Conservation (phyloP, 768 basidiomycete genomes). For the Hypholoma fasciculare region DNA sequence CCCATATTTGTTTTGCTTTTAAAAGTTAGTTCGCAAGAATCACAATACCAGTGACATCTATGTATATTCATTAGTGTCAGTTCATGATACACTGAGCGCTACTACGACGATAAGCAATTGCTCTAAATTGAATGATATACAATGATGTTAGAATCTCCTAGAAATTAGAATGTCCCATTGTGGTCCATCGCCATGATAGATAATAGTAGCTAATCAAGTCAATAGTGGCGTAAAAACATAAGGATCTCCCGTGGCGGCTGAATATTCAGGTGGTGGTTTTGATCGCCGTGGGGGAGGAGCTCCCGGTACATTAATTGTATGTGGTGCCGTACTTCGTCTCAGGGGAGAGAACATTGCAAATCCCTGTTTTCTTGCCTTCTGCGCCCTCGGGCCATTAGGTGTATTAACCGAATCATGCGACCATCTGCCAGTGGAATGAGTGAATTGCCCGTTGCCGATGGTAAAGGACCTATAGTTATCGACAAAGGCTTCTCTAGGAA, state of each 20-base stretch:
- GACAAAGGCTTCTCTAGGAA: not conserved
- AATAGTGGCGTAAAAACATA: not conserved
- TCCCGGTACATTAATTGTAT: not conserved
- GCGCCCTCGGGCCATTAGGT: too few relatives aligned
- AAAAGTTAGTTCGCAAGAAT: not conserved
- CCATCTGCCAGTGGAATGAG: too few relatives aligned
- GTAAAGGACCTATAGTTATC: too few relatives aligned
- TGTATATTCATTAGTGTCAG: not conserved
- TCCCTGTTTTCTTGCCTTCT: not conserved
- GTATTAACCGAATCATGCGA: too few relatives aligned
- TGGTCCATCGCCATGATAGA: not conserved
- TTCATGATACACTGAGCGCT: not conserved
- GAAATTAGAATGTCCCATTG: not conserved
- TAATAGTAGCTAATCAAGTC: not conserved
- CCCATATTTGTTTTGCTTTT: not conserved
- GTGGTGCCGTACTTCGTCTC: not conserved
- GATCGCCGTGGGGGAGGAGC: not conserved
- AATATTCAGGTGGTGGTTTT: not conserved
- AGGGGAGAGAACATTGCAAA: not conserved
- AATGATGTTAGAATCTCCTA: not conserved
- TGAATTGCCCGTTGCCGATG: too few relatives aligned
- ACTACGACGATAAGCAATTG: not conserved
- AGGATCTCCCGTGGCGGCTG: not conserved
- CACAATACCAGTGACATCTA: not conserved
- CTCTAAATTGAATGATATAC: not conserved